phyloP scores from a whole-genome alignment of 805 yeast species.

The Vanderwaltozyma polyspora region DNA sequence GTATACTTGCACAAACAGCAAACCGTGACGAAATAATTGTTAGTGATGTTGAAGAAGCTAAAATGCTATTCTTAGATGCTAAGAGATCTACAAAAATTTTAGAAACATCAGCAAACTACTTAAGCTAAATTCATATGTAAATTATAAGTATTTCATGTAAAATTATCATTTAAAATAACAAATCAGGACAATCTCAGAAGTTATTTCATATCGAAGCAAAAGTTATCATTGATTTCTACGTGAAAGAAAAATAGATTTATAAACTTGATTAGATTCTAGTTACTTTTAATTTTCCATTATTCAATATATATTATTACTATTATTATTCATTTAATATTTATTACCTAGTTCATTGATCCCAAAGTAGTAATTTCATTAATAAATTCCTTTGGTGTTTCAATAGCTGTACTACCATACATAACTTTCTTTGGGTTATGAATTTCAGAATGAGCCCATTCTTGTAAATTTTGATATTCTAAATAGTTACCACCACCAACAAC shows the following conservation, averaged over 20 bases:
- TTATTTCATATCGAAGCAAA: no score
- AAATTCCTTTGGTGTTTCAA: conserved; percentile 59
- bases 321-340: no score
- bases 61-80: conserved; percentile 74
- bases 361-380: conserved; percentile 52
- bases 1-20: conserved; percentile 62
- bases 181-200: no score
- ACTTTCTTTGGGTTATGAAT: conserved; percentile 41
- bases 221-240: no score
- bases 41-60: conserved; percentile 75
- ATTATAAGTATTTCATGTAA: no score
- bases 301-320: no score
- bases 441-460: conserved; percentile 61
- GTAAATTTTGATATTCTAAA: conserved; percentile 84
- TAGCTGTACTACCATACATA: conserved; percentile 78
- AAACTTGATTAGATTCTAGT: no score
- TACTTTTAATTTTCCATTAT: no score
- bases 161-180: no score
- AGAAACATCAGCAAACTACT: conserved; percentile 26
- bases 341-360: conserved; percentile 26
- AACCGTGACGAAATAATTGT: conserved; percentile 59
- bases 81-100: conserved; percentile 67
- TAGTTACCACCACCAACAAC: conserved; percentile 97
- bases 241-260: no score
- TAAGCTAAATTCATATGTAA: no score